Base-by-base conservation (phyloP, 495 filamentous ascomycete species). In the Talaromyces ruber region DNA sequence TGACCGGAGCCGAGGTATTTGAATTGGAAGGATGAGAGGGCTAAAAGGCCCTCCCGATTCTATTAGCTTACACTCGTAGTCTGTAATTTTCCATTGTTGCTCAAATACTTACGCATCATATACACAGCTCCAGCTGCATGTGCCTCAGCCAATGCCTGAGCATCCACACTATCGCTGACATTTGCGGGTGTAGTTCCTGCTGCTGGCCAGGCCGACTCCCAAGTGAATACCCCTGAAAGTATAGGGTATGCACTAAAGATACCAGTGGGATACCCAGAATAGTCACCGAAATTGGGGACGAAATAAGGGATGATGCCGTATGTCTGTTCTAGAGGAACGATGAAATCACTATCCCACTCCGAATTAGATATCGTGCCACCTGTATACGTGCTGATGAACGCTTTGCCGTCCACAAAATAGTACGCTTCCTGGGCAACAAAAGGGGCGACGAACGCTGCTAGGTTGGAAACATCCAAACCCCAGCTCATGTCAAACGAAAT, bases 21-120 rank as follows among this genome's bases (percentile, higher is more conserved):
- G 65, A 73, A 81, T 39, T 81, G 77, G 0, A 79, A 62, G 2
- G 69, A 28, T 3, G 74, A 76, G 14, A 76, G 37, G 16, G 64
- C 68, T 71, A n/a, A 5, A 21, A 30, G 11, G 6, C 32, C 3
- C n/a, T n/a, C n/a, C 7, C 29, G 11, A 32, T 8, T 25, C 52
- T 43, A n/a, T 21, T 22, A 9, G 21, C 8, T 12, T 28, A 51
- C 0, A 34, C 18, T 50, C 21, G 1, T 12, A 14, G 21, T 18
- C 16, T 6, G 21, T 50, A 6, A 16, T 21, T n/a, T 8, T 6
- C n/a, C 6, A 21, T 11, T 50, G n/a, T n/a, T 22, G n/a, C n/a
- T n/a, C n/a, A 50, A 4, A 16, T 8, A 62, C 69, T 62, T 34
- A 70, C 71, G 62, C 59, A 74, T 72, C 72, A 75, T 72, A 59